phyloP scores from a whole-genome alignment of 768 basidiomycete species.

The Pulveroboletus sp. region DNA sequence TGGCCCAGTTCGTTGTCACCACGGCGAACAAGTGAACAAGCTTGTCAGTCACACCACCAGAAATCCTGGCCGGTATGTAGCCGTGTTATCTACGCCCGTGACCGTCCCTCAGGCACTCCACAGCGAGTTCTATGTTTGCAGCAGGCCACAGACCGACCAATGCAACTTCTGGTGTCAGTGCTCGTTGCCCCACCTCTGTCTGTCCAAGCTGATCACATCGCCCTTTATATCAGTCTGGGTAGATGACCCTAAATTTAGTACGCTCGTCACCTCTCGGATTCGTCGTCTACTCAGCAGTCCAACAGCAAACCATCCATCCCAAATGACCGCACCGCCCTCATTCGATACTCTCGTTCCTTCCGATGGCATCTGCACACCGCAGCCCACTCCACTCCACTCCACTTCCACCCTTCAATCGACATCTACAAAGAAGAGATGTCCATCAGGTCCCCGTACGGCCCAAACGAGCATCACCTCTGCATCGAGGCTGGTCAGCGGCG shows the following conservation, averaged over 20 bases:
- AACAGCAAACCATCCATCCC: neutral
- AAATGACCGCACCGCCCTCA: neutral
- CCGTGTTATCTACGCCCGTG: neutral
- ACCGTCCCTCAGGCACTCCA: neutral
- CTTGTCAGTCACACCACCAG: slow-evolving; percentile 26
- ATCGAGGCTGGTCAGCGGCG: neutral
- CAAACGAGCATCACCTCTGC: neutral
- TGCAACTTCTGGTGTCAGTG: slow-evolving; percentile 37
- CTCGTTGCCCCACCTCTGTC: neutral
- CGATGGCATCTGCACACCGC: neutral
- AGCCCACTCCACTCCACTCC: neutral
- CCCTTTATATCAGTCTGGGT: slow-evolving; percentile 29
- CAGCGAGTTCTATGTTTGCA: slow-evolving; percentile 39
- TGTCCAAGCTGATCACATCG: neutral
- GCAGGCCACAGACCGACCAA: slow-evolving; percentile 1
- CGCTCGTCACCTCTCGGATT: neutral
- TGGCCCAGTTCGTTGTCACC: slow-evolving; percentile 34
- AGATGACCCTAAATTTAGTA: slow-evolving; percentile 23
- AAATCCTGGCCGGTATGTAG: slow-evolving; percentile 36
- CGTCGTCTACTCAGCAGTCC: neutral
- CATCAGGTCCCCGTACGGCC: neutral
- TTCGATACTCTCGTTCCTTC: neutral
- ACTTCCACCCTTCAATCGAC: neutral
- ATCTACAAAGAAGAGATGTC: slow-evolving; percentile 4
- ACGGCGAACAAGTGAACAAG: slow-evolving; percentile 22